Evolutionary conservation across 2,329 filamentous ascomycete species (phyloP).

Genomic region (Fusarium proliferatum): DNA sequence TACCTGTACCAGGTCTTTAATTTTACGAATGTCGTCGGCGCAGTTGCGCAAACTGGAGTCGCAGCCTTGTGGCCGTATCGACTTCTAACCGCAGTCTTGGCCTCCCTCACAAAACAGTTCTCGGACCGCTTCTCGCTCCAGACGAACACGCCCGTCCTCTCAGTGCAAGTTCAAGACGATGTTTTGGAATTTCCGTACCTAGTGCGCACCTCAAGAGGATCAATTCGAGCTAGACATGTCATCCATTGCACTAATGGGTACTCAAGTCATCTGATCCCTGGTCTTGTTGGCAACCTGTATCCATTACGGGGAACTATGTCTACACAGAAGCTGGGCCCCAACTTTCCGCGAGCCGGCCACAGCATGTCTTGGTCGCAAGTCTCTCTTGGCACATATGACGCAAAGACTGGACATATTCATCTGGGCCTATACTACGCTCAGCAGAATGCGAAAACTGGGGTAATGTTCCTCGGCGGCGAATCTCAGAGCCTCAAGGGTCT

Average conservation of each 20-base stretch:
- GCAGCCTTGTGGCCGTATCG: conserved; percentile 62
- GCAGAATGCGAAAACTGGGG: conserved; percentile 48
- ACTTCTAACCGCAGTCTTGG: conserved; percentile 56
- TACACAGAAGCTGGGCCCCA: conserved; percentile 54
- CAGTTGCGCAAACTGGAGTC: conserved; percentile 53
- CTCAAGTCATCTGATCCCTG: conserved; percentile 60
- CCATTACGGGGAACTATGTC: conserved; percentile 60
- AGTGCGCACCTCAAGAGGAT: conserved; percentile 58
- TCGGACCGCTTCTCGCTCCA: conserved; percentile 49
- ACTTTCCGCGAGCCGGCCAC: conserved; percentile 43
- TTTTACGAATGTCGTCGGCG: conserved; percentile 31
- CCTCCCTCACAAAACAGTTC: conserved; percentile 48
- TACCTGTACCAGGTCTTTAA: not conserved
- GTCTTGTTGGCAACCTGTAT: conserved; percentile 56
- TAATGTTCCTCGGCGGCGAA: conserved; percentile 65
- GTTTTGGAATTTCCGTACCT: conserved; percentile 48
- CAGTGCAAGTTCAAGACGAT: conserved; percentile 37
- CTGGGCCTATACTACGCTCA: conserved; percentile 41
- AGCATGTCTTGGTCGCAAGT: conserved; percentile 60
- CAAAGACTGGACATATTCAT: conserved; percentile 56
- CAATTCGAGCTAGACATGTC: conserved; percentile 58
- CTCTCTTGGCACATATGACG: conserved; percentile 58
- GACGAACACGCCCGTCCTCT: conserved; percentile 49
- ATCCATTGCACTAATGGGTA: conserved; percentile 68
- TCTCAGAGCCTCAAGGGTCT: conserved; percentile 53